These are phyloP conservation scores for Xylaria bambusicola DNA, from an alignment of 495 filamentous ascomycete genomes.

Conservation along the genomic window DNA sequence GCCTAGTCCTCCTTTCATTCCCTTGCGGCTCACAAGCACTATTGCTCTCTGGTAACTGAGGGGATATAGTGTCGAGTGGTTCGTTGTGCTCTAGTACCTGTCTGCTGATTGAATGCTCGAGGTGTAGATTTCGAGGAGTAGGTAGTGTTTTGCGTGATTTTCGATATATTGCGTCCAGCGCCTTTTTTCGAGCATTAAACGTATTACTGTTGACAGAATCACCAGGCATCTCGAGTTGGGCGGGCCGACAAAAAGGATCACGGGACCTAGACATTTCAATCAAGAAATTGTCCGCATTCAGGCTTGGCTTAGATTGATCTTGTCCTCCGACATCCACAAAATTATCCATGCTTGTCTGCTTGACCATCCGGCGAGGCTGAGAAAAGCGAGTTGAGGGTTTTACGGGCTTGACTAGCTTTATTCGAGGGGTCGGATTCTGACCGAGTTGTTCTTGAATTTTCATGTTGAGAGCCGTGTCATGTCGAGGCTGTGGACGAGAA, in stretches of 20 bases:
- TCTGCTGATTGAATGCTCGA: constrained; percentile 32
- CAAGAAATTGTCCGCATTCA: constrained; percentile 2
- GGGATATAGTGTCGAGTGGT: neutral
- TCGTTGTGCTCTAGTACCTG: constrained; percentile 10
- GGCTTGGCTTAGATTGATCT: constrained; percentile 7
- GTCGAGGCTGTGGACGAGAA: constrained; percentile 35
- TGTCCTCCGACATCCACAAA: constrained; percentile 31
- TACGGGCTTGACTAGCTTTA: constrained; percentile 14
- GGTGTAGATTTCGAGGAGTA: constrained; percentile 21
- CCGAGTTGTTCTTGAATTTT: constrained; percentile 22
- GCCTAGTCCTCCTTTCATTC: constrained; percentile 29
- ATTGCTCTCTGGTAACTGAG: constrained; percentile 10
- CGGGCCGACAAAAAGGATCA: constrained; percentile 35
- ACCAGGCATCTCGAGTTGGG: constrained; percentile 50
- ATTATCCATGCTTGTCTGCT: constrained; percentile 37
- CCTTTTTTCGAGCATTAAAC: constrained; percentile 46
- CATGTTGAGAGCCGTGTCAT: constrained; percentile 18
- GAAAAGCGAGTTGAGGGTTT: constrained; percentile 21
- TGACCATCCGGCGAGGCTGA: constrained; percentile 27
- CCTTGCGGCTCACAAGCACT: constrained; percentile 21
- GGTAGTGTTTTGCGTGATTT: constrained; percentile 36
- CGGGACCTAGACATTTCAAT: constrained; percentile 6
- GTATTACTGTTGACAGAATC: constrained; percentile 28
- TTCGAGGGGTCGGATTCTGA: constrained; percentile 17
- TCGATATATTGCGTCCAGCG: constrained; percentile 51